phyloP scores from a whole-genome alignment of 495 filamentous ascomycete species.

The Penicillium macrosclerotiorum region DNA sequence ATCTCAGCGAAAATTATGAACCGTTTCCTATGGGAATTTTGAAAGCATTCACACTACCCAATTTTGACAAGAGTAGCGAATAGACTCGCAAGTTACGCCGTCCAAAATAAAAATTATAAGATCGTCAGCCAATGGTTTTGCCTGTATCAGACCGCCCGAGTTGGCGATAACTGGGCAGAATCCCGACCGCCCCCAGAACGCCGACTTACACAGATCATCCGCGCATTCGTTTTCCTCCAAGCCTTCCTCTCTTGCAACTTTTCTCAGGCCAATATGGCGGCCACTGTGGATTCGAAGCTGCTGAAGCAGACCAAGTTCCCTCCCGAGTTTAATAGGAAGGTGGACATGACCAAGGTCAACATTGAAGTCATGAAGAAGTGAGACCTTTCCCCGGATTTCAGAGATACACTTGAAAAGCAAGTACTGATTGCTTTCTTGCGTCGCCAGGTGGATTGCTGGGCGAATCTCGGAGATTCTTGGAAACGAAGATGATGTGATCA shows the following conservation, averaged over 20 bases:
- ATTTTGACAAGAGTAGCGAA: too few relatives aligned
- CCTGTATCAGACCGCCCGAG: not conserved
- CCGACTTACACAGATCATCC: not conserved
- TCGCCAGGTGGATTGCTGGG: conserved; percentile 91
- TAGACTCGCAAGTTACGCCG: too few relatives aligned
- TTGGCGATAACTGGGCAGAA: not conserved
- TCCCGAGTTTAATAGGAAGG: conserved; percentile 88
- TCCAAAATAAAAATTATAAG: too few relatives aligned
- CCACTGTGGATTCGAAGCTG: conserved; percentile 79
- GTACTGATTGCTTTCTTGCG: conserved; percentile 9
- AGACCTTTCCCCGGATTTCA: conserved; percentile 22
- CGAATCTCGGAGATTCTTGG: conserved; percentile 84
- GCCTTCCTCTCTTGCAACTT: not conserved
- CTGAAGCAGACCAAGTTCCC: conserved; percentile 90
- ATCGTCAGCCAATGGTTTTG: too few relatives aligned
- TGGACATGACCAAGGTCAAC: conserved; percentile 96
- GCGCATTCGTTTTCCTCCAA: not conserved
- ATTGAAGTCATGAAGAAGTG: conserved; percentile 97
- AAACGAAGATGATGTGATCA: conserved; percentile 91
- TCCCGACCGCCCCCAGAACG: not conserved
- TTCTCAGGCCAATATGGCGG: conserved; percentile 54
- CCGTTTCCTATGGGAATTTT: too few relatives aligned
- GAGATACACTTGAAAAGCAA: not conserved
- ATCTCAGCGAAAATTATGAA: too few relatives aligned
- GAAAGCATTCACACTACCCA: too few relatives aligned